Base-by-base conservation (phyloP, 1,139 yeast species). In the Sugiyamaella neomexicana region DNA sequence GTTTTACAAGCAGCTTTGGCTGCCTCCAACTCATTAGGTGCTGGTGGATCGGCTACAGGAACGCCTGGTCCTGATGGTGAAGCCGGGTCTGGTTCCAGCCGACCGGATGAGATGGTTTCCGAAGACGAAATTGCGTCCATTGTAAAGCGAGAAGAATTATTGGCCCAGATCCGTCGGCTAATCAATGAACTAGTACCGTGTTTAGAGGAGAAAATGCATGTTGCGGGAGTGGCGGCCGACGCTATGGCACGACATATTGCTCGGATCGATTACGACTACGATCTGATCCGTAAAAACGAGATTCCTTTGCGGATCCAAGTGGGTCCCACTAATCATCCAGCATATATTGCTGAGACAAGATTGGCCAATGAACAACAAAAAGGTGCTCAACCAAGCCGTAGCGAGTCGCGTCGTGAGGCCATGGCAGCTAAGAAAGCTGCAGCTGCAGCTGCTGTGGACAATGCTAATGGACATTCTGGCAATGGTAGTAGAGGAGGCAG, bases 161-260 rank as follows among this genome's bases (percentile, higher is more conserved):
- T 76, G 55, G 63, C 64, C n/a, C 68, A 69, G 56, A 74, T 75
- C 52, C 69, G 75, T 38, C 71, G 65, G 40, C 69, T 72, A 57
- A 74, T 67, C 50, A 68, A 70, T 61, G 96, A 88, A 58, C 77
- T 93, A 52, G 83, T 93, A 75, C 98, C 98, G 0, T 89, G 97
- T 61, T 74, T 93, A 57, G 99, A 93, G 67, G 98, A 93, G 68
- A 93, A 93, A 72, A 90, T 93, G 95, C 97, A 93, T 68, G 97
- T 93, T 38, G 95, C 98, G 2, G 85, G 93, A 1, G 86, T 89
- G 38, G 97, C 97, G 27, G 80, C 89, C 31, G 98, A 91, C 64
- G 80, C 86, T 20, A 79, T 90, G 51, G 75, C 78, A 41, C 82
- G 85, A 60, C 89, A 89, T 65, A 75, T 89, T 61, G 78, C 76